phyloP scores from a whole-genome alignment of 1,284 basidiomycete species.

The Naganishia cerealis region DNA sequence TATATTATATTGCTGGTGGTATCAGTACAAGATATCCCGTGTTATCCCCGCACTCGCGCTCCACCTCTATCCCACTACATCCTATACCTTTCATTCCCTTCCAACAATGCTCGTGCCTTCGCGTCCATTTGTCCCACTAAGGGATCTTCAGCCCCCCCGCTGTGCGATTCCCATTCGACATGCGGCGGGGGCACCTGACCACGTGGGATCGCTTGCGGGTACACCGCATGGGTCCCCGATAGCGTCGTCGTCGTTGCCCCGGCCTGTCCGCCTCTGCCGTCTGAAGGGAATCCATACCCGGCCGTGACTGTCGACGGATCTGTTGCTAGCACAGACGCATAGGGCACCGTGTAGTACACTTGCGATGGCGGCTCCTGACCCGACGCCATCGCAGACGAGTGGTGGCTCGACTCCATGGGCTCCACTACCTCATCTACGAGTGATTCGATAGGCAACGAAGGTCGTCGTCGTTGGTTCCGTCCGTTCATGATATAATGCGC shows the following conservation, averaged over 20 bases:
- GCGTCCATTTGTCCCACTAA: constrained; percentile 31
- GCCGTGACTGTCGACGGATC: not conserved
- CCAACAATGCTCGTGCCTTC: constrained; percentile 32
- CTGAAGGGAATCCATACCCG: not conserved
- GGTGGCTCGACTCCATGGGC: not conserved
- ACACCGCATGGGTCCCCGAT: not conserved
- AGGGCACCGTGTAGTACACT: constrained; percentile 17
- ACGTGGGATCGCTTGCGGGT: not conserved
- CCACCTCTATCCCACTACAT: no score
- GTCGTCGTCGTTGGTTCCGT: constrained; percentile 16
- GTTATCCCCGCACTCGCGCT: no score
- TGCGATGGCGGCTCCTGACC: constrained; percentile 1
- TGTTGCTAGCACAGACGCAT: not conserved
- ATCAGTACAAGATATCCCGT: no score
- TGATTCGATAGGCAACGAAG: constrained; percentile 2
- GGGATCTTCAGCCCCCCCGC: constrained; percentile 10
- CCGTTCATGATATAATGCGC: constrained; percentile 20
- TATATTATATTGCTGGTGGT: no score
- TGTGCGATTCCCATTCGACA: constrained; percentile 9
- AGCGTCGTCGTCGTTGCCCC: not conserved
- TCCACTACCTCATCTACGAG: constrained; percentile 2
- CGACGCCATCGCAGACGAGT: not conserved
- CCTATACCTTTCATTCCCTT: not conserved
- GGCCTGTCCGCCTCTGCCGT: not conserved
- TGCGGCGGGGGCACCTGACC: not conserved